These are phyloP conservation scores for Vaccinium macrocarpon DNA, from an alignment of 148 eudicot species.

Conservation along the genomic window DNA sequence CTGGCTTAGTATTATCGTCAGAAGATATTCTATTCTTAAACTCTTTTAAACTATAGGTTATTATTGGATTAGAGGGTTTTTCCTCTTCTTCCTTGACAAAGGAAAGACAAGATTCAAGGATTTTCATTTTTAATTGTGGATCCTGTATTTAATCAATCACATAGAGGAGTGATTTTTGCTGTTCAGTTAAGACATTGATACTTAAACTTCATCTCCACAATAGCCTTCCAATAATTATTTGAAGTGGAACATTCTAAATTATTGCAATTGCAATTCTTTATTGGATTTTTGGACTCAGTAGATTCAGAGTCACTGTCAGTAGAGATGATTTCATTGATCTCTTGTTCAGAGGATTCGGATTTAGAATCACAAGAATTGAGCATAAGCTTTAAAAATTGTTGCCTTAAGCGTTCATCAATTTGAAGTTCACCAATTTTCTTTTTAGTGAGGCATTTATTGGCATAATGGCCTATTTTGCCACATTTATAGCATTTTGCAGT, in stretches of 20 bases:
- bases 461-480: too few relatives aligned
- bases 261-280: neutral
- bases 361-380: neutral
- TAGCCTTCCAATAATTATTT: neutral
- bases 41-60: too few relatives aligned
- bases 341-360: neutral
- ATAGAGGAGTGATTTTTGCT: neutral
- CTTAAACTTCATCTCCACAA: neutral
- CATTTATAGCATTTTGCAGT: neutral
- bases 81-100: too few relatives aligned
- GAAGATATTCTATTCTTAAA: too few relatives aligned
- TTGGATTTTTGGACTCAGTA: too few relatives aligned
- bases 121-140: too few relatives aligned
- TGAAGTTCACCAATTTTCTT: neutral
- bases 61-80: too few relatives aligned
- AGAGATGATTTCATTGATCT: too few relatives aligned
- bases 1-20: too few relatives aligned
- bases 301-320: too few relatives aligned
- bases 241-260: neutral
- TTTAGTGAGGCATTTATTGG: neutral
- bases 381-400: neutral
- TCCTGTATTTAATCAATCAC: neutral
- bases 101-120: too few relatives aligned
- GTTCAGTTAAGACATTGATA: neutral
- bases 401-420: neutral